Evolutionary conservation across 176 grass and related monocot genomes (phyloP), one percentile per base, ranked within the genome.

Genomic region (Thalia dealbata): DNA sequence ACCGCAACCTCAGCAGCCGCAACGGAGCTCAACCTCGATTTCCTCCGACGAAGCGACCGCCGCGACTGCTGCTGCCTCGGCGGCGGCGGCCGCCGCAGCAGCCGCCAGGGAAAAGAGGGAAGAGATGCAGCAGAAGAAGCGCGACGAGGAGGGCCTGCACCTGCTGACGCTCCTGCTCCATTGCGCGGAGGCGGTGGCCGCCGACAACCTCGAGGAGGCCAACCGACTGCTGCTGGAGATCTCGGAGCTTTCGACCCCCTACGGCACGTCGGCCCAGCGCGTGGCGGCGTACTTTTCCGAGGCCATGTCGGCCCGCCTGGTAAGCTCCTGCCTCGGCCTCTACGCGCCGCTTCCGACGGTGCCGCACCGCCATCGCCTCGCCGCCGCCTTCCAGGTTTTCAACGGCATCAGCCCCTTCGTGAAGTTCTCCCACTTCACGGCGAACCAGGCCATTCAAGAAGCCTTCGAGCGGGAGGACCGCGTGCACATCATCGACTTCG

Each of bases 351-450:
- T 92, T 0, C 85, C 89, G 12, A 30, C 71, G 0, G 25, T 78
- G 24, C 87, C 78, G 4, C 35, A 82, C 38, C 69, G 79, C 42
- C 32, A 67, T 13, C 84, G 84, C 29, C 84, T 90, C 4, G 82
- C 87, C 2, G 80, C 93, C 0, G 93, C 93, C 55, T 96, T 92
- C 90, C 89, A 96, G 82, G 87, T 92, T 50, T 96, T 96, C 84
- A 96, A 96, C 63, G 93, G 93, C 64, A 96, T 96, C 71, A 89
- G 86, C 79, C 93, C 93, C 2, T 90, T 96, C 75, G 87, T 96
- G 38, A 96, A 96, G 80, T 96, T 96, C 86, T 96, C 93, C 21
- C 93, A 96, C 29, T 96, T 96, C 86, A 96, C 93, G 24, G 89
- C 93, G 1, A 96, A 96, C 82, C 93, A 92, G 79, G 93, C 93